Percentiles rank a stretch among this genome's conserved stretches.
Conservation (phyloP, 148 eudicot species). For the Vaccinium darrowii region DNA sequence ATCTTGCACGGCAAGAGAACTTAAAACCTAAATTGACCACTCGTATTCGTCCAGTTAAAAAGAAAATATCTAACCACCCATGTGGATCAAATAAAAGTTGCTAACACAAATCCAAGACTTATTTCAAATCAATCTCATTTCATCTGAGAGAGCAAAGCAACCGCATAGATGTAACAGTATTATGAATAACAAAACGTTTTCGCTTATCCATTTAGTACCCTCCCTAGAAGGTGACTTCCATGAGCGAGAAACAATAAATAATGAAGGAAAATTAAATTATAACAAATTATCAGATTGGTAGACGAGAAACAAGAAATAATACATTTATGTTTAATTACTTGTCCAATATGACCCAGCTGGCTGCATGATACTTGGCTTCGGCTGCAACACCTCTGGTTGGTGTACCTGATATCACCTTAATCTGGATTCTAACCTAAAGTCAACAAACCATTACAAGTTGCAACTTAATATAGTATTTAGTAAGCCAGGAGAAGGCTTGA, state of each 20-base stretch:
- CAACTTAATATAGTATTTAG: too few species aligned
- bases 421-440: slow-evolving; percentile 70
- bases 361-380: slow-evolving; percentile 72
- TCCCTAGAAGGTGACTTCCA: background rate
- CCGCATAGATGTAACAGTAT: background rate
- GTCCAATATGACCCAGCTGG: slow-evolving; percentile 95
- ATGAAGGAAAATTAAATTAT: background rate
- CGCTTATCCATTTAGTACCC: background rate
- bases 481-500: background rate
- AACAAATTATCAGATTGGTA: background rate
- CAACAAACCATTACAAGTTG: slow-evolving; percentile 5
- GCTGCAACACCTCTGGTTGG: slow-evolving; percentile 76
- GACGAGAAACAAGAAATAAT: slow-evolving; percentile 52
- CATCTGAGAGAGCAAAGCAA: background rate
- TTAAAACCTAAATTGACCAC: background rate
- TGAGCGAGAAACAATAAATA: background rate
- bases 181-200: too few species aligned
- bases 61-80: background rate
- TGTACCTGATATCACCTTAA: slow-evolving; percentile 69
- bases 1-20: slow-evolving; percentile 2
- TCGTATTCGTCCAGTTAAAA: background rate
- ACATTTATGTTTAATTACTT: slow-evolving; percentile 82
- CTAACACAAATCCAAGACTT: background rate
- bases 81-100: background rate
- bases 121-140: background rate